Conservation (phyloP, 768 basidiomycete genomes). For the Pleurotus salmoneostramineus region DNA sequence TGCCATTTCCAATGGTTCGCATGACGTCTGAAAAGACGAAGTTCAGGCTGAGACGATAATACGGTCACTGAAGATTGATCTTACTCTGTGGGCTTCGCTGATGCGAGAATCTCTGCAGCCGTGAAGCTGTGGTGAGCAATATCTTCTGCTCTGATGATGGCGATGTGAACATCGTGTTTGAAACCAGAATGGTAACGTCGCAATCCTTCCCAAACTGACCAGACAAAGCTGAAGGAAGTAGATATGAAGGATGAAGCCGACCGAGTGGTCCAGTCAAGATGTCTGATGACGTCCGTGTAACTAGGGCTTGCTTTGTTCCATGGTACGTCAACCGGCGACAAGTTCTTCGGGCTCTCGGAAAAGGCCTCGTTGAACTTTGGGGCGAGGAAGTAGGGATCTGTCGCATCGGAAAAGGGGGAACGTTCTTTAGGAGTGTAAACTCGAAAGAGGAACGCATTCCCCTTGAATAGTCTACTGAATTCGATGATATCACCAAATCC, state of each 20-base stretch:
- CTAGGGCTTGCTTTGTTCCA: conserved; percentile 24
- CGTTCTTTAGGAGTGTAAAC: conserved; percentile 71
- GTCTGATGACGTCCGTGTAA: conserved; percentile 61
- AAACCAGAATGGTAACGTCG: conserved; percentile 67
- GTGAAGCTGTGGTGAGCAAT: conserved; percentile 58
- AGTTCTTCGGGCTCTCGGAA: conserved; percentile 27
- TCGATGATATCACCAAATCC: conserved; percentile 64
- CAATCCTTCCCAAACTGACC: conserved; percentile 81
- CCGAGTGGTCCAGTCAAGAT: conserved; percentile 80
- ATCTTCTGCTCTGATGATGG: conserved; percentile 68
- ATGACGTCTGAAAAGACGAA: conserved; percentile 38
- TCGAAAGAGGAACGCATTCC: conserved; percentile 76
- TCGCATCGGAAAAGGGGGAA: conserved; percentile 47
- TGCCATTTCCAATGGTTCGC: conserved; percentile 74
- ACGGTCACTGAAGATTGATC: conserved; percentile 14
- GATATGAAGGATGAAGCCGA: conserved; percentile 67
- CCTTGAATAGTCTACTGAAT: conserved; percentile 56
- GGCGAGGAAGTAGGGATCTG: conserved; percentile 66
- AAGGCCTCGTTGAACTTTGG: conserved; percentile 57
- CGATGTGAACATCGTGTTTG: conserved; percentile 76
- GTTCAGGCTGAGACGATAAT: background rate
- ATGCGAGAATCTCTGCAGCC: conserved; percentile 58
- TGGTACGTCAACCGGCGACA: conserved; percentile 20
- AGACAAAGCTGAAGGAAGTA: conserved; percentile 76
- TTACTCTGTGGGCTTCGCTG: conserved; percentile 52